Evolutionary conservation across 179 eudicot genomes (phyloP).

Genomic region (Beta corolliflora): DNA sequence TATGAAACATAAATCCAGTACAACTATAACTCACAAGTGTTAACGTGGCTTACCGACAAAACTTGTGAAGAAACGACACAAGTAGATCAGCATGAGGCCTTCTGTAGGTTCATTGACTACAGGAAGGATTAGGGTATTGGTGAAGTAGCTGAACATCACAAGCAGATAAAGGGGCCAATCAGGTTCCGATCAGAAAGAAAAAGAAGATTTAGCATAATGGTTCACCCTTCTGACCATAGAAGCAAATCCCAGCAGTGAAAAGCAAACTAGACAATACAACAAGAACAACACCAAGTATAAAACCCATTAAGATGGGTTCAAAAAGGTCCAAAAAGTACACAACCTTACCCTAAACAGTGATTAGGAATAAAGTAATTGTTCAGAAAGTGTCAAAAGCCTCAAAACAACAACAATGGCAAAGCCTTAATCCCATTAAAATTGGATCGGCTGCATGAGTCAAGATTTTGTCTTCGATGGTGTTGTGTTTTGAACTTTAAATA

Average conservation of each 20-base stretch:
- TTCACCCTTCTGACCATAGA: not conserved
- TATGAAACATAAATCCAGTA: not conserved
- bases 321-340: no score
- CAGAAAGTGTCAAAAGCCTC: no score
- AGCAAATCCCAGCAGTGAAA: not conserved
- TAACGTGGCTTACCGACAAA: conserved; percentile 64
- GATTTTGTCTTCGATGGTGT: no score
- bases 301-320: no score
- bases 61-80: conserved; percentile 79
- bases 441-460: no score
- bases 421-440: no score
- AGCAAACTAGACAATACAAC: not conserved
- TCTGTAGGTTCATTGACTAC: conserved; percentile 96
- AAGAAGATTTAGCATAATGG: not conserved
- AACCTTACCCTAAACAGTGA: not conserved
- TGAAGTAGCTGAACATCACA: conserved; percentile 71
- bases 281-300: no score
- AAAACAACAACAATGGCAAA: no score
- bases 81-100: conserved; percentile 90
- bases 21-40: not conserved
- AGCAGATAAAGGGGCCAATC: conserved; percentile 17
- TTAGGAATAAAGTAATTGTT: no score
- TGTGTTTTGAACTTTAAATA: no score
- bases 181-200: conserved; percentile 13
- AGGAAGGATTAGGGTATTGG: conserved; percentile 94